Conservation (phyloP, 441 rosid genomes). For the Capsella rubella region DNA sequence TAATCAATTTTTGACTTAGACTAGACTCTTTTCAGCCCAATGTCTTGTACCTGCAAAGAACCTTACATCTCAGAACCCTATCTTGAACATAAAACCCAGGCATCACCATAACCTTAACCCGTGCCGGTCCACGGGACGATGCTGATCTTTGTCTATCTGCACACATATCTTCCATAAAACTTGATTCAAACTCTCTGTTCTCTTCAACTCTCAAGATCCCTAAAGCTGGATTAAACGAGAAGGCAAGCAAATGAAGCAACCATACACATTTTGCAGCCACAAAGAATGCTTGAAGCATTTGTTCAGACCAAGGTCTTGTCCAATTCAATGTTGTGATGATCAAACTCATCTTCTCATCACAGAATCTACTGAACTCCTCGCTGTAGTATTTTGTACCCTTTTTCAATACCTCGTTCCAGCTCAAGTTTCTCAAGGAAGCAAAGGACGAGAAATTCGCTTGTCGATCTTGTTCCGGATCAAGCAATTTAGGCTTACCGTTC, state of each 20-base stretch:
- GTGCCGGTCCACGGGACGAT: constrained; percentile 45
- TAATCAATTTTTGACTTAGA: constrained; percentile 9
- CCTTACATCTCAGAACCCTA: constrained; percentile 87
- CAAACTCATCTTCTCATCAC: constrained; percentile 95
- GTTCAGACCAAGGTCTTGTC: constrained; percentile 93
- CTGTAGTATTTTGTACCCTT: constrained; percentile 94
- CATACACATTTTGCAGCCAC: constrained; percentile 91
- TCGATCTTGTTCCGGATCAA: constrained; percentile 83
- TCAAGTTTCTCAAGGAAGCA: constrained; percentile 78
- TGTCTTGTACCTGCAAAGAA: constrained; percentile 77
- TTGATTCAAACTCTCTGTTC: constrained; percentile 66
- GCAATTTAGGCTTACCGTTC: constrained; percentile 72
- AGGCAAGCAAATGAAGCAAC: constrained; percentile 94
- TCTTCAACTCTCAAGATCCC: constrained; percentile 85
- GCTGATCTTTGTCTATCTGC: constrained; percentile 52
- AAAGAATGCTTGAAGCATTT: constrained; percentile 85
- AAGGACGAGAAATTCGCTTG: constrained; percentile 76
- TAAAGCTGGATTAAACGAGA: constrained; percentile 78
- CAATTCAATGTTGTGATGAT: constrained; percentile 76
- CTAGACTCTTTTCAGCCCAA: constrained; percentile 27
- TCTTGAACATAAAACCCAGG: constrained; percentile 89
- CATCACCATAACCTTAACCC: constrained; percentile 91
- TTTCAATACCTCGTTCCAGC: constrained; percentile 92
- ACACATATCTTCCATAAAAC: constrained; percentile 88
- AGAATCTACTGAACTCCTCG: constrained; percentile 93